Base-by-base conservation (phyloP, 2,329 filamentous ascomycete species). In the Fusarium euwallaceae region DNA sequence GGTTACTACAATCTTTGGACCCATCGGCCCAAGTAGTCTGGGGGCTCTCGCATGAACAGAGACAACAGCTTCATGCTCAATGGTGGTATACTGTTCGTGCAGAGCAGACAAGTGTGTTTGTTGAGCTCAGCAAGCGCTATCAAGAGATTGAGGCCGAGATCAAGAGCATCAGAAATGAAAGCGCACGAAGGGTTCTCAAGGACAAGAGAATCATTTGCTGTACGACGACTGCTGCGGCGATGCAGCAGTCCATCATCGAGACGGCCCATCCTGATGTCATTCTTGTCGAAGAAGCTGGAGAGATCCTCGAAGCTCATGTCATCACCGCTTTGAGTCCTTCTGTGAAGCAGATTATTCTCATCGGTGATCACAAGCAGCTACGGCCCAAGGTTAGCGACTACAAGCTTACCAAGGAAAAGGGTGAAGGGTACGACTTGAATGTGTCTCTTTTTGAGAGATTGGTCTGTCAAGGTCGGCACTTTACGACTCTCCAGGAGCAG, bases 341-440 rank as follows among this genome's bases (percentile, higher is more conserved):
- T 0, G 89, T 89, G 0, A 87, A 92, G 69, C 91, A 94, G 43
- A 78, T 94, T 1, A 87, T 94, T 0, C 80, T 94, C 3, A 94
- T 95, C 12, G 93, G 93, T 0, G 93, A 95, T 64, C 92, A 95
- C 78, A 88, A 92, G 65, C 93, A 95, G 71, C 86, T 95, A 0
- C 88, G 92, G 0, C 93, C 93, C 0, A 93, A 94, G 74, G 85
- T 90, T 64, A 89, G 88, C 39, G 91, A 88, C 62, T 93, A 91
- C 73, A 81, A 79, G 0, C 80, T 95, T 0, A 90, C 86, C 0
- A 87, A 92, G 0, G 92, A 94, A 71, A 88, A 89, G 24, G 91
- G 91, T 0, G 85, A 89, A 8, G 92, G 92, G 0, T 94, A 88
- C 73, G 87, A 94, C 67, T 84, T 94, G 2, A 92, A 94, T 70